Evolutionary conservation across 2,329 filamentous ascomycete genomes (phyloP).

Genomic region (Fusarium nematophilum): DNA sequence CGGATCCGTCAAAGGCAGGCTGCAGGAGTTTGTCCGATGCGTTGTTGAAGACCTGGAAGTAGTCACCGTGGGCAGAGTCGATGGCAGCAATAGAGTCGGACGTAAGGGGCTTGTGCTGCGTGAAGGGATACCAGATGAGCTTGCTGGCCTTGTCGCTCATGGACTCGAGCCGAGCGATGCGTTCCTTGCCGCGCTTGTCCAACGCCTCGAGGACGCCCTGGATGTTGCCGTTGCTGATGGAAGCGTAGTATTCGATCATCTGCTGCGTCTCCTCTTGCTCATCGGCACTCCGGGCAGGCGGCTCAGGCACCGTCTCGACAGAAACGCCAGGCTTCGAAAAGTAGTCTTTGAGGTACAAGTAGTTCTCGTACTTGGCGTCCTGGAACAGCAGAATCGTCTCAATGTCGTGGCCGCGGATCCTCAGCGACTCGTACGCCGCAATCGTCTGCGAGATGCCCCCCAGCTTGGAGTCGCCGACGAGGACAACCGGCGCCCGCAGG

Average conservation of each 20-base stretch:
- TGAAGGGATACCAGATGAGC: conserved; percentile 88
- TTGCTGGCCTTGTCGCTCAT: conserved; percentile 71
- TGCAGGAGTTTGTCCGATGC: conserved; percentile 27
- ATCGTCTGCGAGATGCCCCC: conserved; percentile 86
- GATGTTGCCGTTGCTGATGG: conserved; percentile 55
- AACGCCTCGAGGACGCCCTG: conserved; percentile 62
- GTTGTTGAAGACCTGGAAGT: conserved; percentile 71
- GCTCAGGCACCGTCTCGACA: conserved; percentile 67
- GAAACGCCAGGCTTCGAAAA: conserved; percentile 70
- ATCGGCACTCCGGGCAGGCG: conserved; percentile 61
- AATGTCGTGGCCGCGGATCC: conserved; percentile 82
- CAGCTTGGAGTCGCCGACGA: conserved; percentile 79
- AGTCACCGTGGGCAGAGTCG: conserved; percentile 83
- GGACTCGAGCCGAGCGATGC: conserved; percentile 68
- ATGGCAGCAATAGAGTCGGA: conserved; percentile 76
- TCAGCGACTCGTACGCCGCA: conserved; percentile 81
- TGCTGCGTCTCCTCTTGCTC: conserved; percentile 61
- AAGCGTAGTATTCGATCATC: conserved; percentile 74
- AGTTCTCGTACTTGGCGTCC: conserved; percentile 74
- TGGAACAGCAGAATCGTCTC: conserved; percentile 76
- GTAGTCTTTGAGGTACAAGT: conserved; percentile 74
- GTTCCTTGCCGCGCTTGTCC: conserved; percentile 62
- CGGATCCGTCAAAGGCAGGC: conserved; percentile 83
- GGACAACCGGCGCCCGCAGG: conserved; percentile 76
- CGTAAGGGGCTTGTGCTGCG: conserved; percentile 76